Evolutionary conservation across 1,139 yeast species (phyloP).

Genomic region (Casaregolazyma suthepensis): DNA sequence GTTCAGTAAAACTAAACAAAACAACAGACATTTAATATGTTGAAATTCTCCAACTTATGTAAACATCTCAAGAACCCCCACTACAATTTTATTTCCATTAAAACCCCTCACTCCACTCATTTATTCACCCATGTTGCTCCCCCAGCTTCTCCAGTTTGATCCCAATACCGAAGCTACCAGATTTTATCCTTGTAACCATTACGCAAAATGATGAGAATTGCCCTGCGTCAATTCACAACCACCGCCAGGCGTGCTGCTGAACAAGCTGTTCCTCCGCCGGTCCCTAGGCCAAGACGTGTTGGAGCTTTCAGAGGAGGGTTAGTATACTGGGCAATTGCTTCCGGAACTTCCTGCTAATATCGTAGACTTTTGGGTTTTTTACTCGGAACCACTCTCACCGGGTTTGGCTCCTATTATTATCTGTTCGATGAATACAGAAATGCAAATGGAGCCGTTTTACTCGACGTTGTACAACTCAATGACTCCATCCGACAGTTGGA

Average conservation of each 20-base stretch:
- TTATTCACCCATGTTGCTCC: not conserved
- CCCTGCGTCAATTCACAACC: constrained; percentile 8
- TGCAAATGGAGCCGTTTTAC: constrained; percentile 64
- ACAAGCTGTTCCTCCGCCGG: constrained; percentile 14
- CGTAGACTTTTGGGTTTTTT: constrained; percentile 53
- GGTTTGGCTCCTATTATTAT: constrained; percentile 71
- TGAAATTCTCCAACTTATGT: not conserved
- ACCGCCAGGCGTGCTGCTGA: constrained; percentile 10
- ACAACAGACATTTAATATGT: not conserved
- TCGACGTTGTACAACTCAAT: constrained; percentile 69
- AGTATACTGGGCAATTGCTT: constrained; percentile 12
- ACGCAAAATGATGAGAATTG: not conserved
- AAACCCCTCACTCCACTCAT: no score
- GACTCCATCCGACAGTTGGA: constrained; percentile 63
- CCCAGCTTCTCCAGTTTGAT: not conserved
- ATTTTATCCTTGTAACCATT: not conserved
- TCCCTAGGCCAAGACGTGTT: constrained; percentile 20
- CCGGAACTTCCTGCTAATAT: not conserved
- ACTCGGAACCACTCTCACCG: constrained; percentile 68
- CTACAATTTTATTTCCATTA: no score
- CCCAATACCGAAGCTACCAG: not conserved
- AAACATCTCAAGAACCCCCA: not conserved
- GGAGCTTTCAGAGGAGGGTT: constrained; percentile 33
- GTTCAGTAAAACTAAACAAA: not conserved
- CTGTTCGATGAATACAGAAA: constrained; percentile 70